Percentiles rank a stretch among this genome's conserved stretches.
Evolutionary conservation across 768 basidiomycete species (phyloP).

Genomic region (Wakefieldia striispora): DNA sequence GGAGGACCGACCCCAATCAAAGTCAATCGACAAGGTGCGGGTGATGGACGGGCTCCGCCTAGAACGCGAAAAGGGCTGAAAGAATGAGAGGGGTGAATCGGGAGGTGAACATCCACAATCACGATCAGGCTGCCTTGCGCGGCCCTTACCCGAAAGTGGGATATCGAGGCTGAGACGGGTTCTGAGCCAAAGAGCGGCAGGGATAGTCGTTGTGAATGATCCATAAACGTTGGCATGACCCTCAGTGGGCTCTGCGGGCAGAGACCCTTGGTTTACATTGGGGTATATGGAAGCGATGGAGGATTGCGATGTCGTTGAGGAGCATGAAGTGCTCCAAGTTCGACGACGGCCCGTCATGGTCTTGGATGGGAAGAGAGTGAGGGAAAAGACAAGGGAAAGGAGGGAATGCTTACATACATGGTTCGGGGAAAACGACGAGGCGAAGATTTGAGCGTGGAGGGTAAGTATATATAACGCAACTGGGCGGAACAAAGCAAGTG

Average conservation of each 20-base stretch:
- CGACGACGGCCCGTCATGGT: constrained; percentile 8
- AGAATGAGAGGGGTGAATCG: constrained; percentile 27
- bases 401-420: background rate
- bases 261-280: constrained; percentile 21
- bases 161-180: constrained; percentile 18
- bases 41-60: constrained; percentile 39
- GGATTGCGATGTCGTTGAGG: constrained; percentile 23
- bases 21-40: constrained; percentile 36
- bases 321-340: constrained; percentile 20
- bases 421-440: too few relatives aligned
- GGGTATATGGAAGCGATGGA: constrained; percentile 25
- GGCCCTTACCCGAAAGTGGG: constrained; percentile 8
- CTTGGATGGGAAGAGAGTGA: background rate
- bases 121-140: background rate
- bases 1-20: constrained; percentile 10
- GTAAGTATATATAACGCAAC: too few relatives aligned
- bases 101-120: constrained; percentile 24
- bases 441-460: too few relatives aligned
- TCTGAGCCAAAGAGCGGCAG: constrained; percentile 33
- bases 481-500: too few relatives aligned
- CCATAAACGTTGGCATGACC: constrained; percentile 32
- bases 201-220: constrained; percentile 39
- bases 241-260: constrained; percentile 22
- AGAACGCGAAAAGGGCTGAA: constrained; percentile 13
- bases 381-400: background rate